Base-by-base conservation (phyloP, 1,139 yeast species). In the Yamadazyma triangularis region DNA sequence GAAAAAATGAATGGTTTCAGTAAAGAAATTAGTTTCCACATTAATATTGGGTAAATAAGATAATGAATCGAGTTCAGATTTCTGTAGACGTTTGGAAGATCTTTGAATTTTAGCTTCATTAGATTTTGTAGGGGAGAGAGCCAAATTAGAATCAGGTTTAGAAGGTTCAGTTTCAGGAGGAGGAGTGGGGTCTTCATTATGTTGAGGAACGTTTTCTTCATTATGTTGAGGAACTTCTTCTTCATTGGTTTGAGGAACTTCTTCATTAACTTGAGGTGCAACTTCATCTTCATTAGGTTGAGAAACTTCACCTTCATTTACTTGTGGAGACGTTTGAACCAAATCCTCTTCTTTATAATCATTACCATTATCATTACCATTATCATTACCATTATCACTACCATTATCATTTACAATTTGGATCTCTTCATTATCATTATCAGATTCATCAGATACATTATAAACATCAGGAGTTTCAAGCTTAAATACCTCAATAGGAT, bases 401-500 rank as follows among this genome's bases (percentile, higher is more conserved):
- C 13, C 26, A 8, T 8, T 10, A 24, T 24, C 15, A 19, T 26
- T 30, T 14, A 12, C 24, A n/a, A 13, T 16, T 13, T 29, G 35
- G 7, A 26, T 16, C 9, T 20, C 22, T 11, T 26, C 30, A 10
- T 18, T 29, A 9, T 26, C 33, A 6, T 21, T 12, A 4, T 20
- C 25, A 15, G 41, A 51, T n/a, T 53, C 56, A 8, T 54, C 60
- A 13, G 26, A 31, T 3, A 24, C 29, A 15, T 31, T 33, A 1
- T 9, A 25, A 12, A 29, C 23, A 4, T 27, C 32, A 5, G 31
- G 30, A 30, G 27, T 2, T 10, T 14, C 28, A 13, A 36, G 59
- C 4, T 29, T 34, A 0, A 75, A 41, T 8, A 57, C 51, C 33
- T 76, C 81, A 3, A 75, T 53, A 0, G 79, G 69, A 7, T 53